These are phyloP conservation scores for Yarrowia galli DNA, from an alignment of 1,139 yeast species.

Conservation along the genomic window DNA sequence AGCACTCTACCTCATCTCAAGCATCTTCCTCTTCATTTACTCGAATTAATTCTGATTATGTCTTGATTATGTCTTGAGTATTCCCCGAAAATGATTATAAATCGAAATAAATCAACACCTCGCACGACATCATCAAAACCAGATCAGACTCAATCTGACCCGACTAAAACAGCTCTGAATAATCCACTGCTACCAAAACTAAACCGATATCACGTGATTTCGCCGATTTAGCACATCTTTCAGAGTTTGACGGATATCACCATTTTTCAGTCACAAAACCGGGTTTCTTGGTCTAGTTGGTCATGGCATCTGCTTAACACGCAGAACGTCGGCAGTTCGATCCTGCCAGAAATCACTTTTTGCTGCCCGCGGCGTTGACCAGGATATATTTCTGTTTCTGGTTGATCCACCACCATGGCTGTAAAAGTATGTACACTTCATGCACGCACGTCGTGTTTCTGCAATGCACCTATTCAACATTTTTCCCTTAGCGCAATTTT, in stretches of 20 bases:
- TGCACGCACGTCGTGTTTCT: background rate
- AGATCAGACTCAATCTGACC: too few species aligned
- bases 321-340: conserved; percentile 99
- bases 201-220: conserved; percentile 2
- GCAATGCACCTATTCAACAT: background rate
- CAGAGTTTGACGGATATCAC: background rate
- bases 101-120: too few species aligned
- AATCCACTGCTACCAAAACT: background rate
- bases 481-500: conserved; percentile 5
- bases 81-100: too few species aligned
- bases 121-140: too few species aligned
- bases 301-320: conserved; percentile 99
- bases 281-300: conserved; percentile 84
- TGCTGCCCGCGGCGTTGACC: background rate
- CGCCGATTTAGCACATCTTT: background rate
- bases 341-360: conserved; percentile 61
- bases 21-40: too few species aligned
- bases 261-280: background rate
- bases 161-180: background rate
- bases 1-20: too few species aligned
- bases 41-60: too few species aligned
- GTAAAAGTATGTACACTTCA: too few species aligned
- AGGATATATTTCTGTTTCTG: background rate
- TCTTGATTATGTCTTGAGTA: too few species aligned
- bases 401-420: background rate